Conservation (phyloP, 2,329 filamentous ascomycete genomes). For the Pseudogymnoascus sp. region DNA sequence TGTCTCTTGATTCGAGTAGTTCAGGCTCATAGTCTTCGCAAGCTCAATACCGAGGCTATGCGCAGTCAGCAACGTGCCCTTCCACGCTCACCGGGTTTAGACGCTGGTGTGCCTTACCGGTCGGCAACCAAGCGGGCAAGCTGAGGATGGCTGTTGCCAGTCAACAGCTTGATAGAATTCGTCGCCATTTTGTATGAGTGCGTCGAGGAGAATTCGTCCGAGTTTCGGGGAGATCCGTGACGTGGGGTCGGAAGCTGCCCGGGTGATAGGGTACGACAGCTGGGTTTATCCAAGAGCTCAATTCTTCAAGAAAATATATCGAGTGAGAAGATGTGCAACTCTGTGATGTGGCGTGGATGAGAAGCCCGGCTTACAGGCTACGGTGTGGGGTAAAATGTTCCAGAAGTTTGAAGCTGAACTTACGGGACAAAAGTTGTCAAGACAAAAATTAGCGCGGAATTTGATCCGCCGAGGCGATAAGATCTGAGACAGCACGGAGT, state of each 20-base stretch:
- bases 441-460: slow-evolving; percentile 7
- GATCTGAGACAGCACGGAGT: background rate
- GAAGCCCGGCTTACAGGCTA: background rate
- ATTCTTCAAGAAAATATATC: slow-evolving; percentile 1
- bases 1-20: slow-evolving; percentile 82
- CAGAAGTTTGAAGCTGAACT: slow-evolving; percentile 7
- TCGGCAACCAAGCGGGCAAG: slow-evolving; percentile 62
- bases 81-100: background rate
- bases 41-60: slow-evolving; percentile 66
- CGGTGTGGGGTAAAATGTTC: slow-evolving; percentile 7
- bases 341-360: background rate
- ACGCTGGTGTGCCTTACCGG: slow-evolving; percentile 36
- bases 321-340: background rate
- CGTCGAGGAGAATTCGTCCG: background rate
- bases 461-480: slow-evolving; percentile 6
- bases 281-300: background rate
- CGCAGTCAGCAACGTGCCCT: slow-evolving; percentile 9
- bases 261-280: background rate
- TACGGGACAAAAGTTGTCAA: slow-evolving; percentile 7
- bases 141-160: slow-evolving; percentile 67
- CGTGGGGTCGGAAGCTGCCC: slow-evolving; percentile 1
- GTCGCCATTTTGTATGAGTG: slow-evolving; percentile 46
- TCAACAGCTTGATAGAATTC: slow-evolving; percentile 68
- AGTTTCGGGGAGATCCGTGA: slow-evolving; percentile 1
- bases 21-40: slow-evolving; percentile 70